A percentile compares a stretch with the other conserved stretches of the same genome.
Conservation (phyloP, 345 rosid genomes). For the Eucalyptus dawsonii region DNA sequence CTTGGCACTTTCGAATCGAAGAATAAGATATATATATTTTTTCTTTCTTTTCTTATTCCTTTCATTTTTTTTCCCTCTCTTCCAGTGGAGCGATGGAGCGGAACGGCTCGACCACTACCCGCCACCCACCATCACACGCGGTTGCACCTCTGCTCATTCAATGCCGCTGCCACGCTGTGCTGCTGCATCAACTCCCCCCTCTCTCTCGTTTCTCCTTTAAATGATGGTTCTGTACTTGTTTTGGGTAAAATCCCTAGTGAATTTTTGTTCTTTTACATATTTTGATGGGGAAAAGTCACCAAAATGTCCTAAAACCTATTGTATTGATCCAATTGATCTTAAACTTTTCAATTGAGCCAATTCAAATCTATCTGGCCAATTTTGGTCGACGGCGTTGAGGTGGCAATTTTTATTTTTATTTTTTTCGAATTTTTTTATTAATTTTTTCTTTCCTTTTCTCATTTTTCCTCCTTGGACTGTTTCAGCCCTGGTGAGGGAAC, state of each 20-base stretch:
- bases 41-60: neutral
- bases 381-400: rapidly evolving
- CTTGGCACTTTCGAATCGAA: neutral
- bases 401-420: no score
- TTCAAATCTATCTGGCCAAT: rapidly evolving
- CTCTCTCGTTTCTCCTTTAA: neutral
- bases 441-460: no score
- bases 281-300: neutral
- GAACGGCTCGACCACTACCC: neutral
- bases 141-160: neutral
- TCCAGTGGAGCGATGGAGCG: neutral
- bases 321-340: rapidly evolving
- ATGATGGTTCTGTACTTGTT: neutral
- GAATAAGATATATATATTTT: neutral
- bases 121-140: neutral
- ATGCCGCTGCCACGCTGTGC: neutral
- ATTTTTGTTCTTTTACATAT: neutral
- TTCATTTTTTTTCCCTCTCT: neutral
- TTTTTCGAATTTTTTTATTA: no score
- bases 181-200: neutral
- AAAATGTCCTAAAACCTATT: no score
- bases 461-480: no score
- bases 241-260: neutral
- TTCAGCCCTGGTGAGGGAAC: no score
- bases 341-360: no score